Conservation (phyloP, 2,329 filamentous ascomycete species). For the Verticillium albo-atrum region DNA sequence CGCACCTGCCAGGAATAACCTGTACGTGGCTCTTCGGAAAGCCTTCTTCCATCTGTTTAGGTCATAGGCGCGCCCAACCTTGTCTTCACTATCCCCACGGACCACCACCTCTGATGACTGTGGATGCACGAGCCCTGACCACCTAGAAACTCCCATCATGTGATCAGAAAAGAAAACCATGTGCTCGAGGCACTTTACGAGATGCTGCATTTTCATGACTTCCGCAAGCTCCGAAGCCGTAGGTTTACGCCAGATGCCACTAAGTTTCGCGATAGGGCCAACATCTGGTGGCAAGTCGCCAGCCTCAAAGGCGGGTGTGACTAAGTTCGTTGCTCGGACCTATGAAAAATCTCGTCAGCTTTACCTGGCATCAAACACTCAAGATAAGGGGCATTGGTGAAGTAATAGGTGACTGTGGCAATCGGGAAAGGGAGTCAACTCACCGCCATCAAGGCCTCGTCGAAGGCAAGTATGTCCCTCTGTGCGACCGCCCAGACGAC, state of each 20-base stretch:
- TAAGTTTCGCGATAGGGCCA: background rate
- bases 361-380: too few species aligned
- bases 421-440: background rate
- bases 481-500: conserved; percentile 1
- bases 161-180: conserved; percentile 1
- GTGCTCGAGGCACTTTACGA: conserved; percentile 3
- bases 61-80: background rate
- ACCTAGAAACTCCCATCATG: background rate
- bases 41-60: background rate
- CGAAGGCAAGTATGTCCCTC: conserved; percentile 2
- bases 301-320: conserved; percentile 1
- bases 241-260: background rate
- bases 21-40: conserved; percentile 1
- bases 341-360: background rate
- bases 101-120: background rate
- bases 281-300: conserved; percentile 1
- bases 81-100: background rate
- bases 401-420: background rate
- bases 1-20: conserved; percentile 4
- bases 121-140: background rate
- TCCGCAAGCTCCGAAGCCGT: background rate
- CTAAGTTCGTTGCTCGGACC: conserved; percentile 5
- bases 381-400: background rate
- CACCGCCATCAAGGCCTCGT: conserved; percentile 5
- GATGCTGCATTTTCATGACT: conserved; percentile 3